Percentiles rank a stretch among this genome's conserved stretches.
Evolutionary conservation across 345 rosid genomes (phyloP).

Genomic region (Rhizophora mangle): DNA sequence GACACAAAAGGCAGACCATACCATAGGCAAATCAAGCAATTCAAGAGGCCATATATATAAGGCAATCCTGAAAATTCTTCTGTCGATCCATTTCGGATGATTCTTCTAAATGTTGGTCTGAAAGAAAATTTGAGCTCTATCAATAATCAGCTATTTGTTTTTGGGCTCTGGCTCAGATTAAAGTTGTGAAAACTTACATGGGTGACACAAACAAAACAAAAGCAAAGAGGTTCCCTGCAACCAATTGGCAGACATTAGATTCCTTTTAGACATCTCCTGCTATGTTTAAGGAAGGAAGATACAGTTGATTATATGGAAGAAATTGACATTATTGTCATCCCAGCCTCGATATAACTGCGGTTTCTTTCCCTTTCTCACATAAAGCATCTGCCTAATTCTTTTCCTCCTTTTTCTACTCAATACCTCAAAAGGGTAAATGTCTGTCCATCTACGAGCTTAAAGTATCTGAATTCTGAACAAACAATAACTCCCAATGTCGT

Average conservation of each 20-base stretch:
- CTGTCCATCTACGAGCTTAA: not conserved
- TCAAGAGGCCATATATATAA: constrained; percentile 44
- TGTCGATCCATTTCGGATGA: constrained; percentile 43
- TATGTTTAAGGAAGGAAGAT: not conserved
- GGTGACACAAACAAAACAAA: constrained; percentile 51
- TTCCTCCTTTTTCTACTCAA: not conserved
- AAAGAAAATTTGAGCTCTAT: constrained; percentile 9
- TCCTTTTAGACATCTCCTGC: not conserved
- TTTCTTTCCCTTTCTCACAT: not conserved
- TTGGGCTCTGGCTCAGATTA: not conserved
- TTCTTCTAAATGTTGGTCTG: constrained; percentile 58
- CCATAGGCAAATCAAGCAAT: constrained; percentile 57
- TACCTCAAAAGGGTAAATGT: not conserved
- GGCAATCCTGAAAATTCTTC: constrained; percentile 57
- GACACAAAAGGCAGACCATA: constrained; percentile 49
- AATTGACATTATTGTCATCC: not conserved
- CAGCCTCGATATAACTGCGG: not conserved
- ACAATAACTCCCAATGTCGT: not conserved
- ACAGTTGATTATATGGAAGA: not conserved
- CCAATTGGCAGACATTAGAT: not conserved
- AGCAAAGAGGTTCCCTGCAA: constrained; percentile 51
- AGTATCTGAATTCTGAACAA: not conserved
- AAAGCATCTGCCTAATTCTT: not conserved
- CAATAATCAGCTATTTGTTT: not conserved
- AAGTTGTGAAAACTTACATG: constrained; percentile 35